Conservation (phyloP, 768 basidiomycete species). For the Collybia mongolica region DNA sequence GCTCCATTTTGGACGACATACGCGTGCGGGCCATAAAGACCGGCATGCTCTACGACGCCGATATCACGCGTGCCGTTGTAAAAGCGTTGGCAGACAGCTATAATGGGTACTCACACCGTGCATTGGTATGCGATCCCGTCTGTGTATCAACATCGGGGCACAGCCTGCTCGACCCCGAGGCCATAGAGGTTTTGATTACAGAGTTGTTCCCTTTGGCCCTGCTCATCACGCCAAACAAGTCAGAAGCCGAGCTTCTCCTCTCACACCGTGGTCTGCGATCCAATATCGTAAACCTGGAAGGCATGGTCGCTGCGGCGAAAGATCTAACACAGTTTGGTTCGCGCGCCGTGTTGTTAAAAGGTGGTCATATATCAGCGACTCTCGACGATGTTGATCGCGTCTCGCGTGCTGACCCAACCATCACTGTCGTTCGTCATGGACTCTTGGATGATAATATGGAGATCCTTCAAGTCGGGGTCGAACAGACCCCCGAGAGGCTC, state of each 20-base stretch:
- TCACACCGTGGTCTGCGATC: slow-evolving; percentile 26
- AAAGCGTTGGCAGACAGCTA: slow-evolving; percentile 45
- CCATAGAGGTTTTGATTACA: slow-evolving; percentile 54
- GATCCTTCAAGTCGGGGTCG: slow-evolving; percentile 42
- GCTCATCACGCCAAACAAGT: slow-evolving; percentile 83
- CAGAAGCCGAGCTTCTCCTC: slow-evolving; percentile 74
- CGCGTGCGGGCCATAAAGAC: slow-evolving; percentile 77
- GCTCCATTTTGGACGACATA: slow-evolving; percentile 70
- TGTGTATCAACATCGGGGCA: slow-evolving; percentile 91
- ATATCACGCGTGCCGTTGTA: slow-evolving; percentile 51
- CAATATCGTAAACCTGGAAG: slow-evolving; percentile 44
- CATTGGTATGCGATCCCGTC: slow-evolving; percentile 85
- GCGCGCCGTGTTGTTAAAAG: slow-evolving; percentile 74
- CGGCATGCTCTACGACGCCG: slow-evolving; percentile 79
- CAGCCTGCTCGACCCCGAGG: slow-evolving; percentile 65
- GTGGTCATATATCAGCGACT: slow-evolving; percentile 66
- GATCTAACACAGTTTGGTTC: slow-evolving; percentile 48
- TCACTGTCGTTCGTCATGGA: slow-evolving; percentile 43
- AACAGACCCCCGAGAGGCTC: slow-evolving; percentile 24
- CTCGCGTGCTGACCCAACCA: slow-evolving; percentile 19
- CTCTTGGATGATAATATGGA: slow-evolving; percentile 59
- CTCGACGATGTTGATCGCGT: slow-evolving; percentile 42
- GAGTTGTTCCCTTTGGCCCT: slow-evolving; percentile 72
- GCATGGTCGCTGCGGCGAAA: slow-evolving; percentile 59
- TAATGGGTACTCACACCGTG: slow-evolving; percentile 30